These are phyloP conservation scores for Chaetoceros muelleri DNA, from an alignment of 108 stramenopile genomes.

Conservation along the genomic window DNA sequence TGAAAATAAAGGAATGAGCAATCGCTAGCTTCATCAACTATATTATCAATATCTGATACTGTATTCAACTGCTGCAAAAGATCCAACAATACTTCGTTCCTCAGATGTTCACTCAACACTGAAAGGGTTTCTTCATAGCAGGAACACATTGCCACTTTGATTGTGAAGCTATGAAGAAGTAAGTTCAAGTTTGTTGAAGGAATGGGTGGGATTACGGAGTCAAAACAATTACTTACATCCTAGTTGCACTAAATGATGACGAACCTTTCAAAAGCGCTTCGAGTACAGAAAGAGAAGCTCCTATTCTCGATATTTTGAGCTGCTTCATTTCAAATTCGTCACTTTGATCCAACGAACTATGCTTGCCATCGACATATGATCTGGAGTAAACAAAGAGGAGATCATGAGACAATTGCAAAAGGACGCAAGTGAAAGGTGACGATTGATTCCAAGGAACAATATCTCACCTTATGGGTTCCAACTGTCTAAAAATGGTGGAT, in stretches of 20 bases:
- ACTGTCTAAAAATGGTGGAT: constrained; percentile 22
- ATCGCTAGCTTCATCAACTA: constrained; percentile 8
- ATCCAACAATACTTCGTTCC: not conserved
- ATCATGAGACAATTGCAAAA: too few relatives aligned
- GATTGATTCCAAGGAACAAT: too few relatives aligned
- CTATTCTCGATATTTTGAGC: not conserved
- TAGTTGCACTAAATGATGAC: not conserved
- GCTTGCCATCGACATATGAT: not conserved
- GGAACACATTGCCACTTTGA: not conserved
- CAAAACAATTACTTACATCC: too few relatives aligned
- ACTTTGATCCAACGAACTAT: not conserved
- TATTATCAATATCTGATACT: constrained; percentile 1
- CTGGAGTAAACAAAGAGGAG: not conserved
- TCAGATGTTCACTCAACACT: not conserved
- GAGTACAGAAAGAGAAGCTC: not conserved
- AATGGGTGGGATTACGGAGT: too few relatives aligned
- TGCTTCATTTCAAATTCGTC: not conserved
- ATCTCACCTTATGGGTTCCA: constrained; percentile 20
- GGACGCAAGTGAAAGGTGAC: too few relatives aligned
- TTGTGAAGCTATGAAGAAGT: too few relatives aligned
- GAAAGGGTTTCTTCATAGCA: not conserved
- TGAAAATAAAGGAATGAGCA: constrained; percentile 1
- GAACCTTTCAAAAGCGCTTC: not conserved
- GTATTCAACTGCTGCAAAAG: not conserved
- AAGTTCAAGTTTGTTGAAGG: too few relatives aligned